Evolutionary conservation across 2,329 filamentous ascomycete genomes (phyloP).

Genomic region (Leptosphaerulina australis): DNA sequence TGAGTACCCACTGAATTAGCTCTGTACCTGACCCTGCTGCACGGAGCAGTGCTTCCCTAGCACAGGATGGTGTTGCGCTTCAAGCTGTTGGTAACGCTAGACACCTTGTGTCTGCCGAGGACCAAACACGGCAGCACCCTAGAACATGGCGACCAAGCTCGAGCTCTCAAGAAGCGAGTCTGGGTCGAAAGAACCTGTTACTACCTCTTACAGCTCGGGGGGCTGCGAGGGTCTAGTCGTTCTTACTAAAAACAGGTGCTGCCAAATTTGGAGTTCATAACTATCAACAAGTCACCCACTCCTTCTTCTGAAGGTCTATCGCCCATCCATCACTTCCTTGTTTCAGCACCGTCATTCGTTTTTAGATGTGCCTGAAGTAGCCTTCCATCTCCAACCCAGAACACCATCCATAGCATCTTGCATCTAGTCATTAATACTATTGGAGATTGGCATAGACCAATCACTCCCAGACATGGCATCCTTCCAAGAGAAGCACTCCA

Average conservation of each 20-base stretch:
- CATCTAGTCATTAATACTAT: neutral
- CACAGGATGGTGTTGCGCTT: slow-evolving; percentile 9
- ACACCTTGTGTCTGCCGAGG: slow-evolving; percentile 7
- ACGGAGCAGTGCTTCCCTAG: slow-evolving; percentile 6
- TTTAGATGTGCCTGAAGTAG: slow-evolving; percentile 8
- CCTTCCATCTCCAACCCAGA: neutral
- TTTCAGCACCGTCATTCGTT: slow-evolving; percentile 13
- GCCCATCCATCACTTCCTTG: slow-evolving; percentile 5
- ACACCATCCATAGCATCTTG: slow-evolving; percentile 2
- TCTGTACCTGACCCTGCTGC: slow-evolving; percentile 4
- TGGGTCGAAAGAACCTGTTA: slow-evolving; percentile 13
- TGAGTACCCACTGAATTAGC: slow-evolving; percentile 13
- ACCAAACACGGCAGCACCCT: slow-evolving; percentile 15
- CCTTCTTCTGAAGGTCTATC: slow-evolving; percentile 4
- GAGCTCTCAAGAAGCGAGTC: slow-evolving; percentile 7
- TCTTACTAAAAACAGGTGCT: slow-evolving; percentile 18
- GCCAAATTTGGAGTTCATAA: slow-evolving; percentile 14
- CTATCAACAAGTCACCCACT: slow-evolving; percentile 12
- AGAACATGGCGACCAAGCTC: slow-evolving; percentile 15
- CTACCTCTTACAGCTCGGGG: slow-evolving; percentile 14
- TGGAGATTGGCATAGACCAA: slow-evolving; percentile 6
- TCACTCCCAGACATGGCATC: slow-evolving; percentile 8
- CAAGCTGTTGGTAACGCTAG: slow-evolving; percentile 18
- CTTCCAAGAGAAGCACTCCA: slow-evolving; percentile 19
- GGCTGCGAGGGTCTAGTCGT: slow-evolving; percentile 16